These are phyloP conservation scores for Brassica rapa DNA, from an alignment of 345 rosid genomes.

Conservation along the genomic window DNA sequence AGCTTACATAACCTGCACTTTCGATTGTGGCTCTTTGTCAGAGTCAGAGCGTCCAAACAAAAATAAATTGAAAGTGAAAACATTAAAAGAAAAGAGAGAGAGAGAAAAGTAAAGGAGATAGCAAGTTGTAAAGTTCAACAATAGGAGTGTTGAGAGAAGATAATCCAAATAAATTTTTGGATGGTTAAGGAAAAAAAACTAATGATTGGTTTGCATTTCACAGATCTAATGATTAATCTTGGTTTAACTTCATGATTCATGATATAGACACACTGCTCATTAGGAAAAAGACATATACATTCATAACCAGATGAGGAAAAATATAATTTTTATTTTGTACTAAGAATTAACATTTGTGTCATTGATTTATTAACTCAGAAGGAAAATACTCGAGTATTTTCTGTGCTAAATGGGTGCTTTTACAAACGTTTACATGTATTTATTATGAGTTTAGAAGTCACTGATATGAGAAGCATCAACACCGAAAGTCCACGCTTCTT, in stretches of 20 bases:
- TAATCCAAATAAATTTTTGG: constrained; percentile 24
- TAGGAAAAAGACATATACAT: not conserved
- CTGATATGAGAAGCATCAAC: too few relatives aligned
- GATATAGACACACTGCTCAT: not conserved
- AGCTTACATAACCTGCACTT: constrained; percentile 10
- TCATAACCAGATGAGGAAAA: not conserved
- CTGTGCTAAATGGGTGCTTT: not conserved
- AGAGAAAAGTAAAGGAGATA: not conserved
- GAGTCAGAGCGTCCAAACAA: not conserved
- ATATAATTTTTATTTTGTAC: not conserved
- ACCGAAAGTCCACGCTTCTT: not conserved
- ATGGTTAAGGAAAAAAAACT: not conserved
- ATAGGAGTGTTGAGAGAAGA: not conserved
- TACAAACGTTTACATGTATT: not conserved
- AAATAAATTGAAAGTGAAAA: not conserved
- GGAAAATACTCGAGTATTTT: too few relatives aligned
- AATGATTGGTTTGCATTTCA: constrained; percentile 29
- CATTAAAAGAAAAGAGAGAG: constrained; percentile 4
- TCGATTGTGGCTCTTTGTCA: constrained; percentile 4
- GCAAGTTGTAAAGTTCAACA: constrained; percentile 4
- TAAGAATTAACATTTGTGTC: not conserved
- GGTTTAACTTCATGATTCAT: constrained; percentile 14
- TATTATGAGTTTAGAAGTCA: too few relatives aligned
- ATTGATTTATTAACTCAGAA: not conserved
- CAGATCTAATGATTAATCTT: not conserved